These are phyloP conservation scores for Fusarium circinatum DNA, from an alignment of 2,329 filamentous ascomycete species.

Conservation along the genomic window DNA sequence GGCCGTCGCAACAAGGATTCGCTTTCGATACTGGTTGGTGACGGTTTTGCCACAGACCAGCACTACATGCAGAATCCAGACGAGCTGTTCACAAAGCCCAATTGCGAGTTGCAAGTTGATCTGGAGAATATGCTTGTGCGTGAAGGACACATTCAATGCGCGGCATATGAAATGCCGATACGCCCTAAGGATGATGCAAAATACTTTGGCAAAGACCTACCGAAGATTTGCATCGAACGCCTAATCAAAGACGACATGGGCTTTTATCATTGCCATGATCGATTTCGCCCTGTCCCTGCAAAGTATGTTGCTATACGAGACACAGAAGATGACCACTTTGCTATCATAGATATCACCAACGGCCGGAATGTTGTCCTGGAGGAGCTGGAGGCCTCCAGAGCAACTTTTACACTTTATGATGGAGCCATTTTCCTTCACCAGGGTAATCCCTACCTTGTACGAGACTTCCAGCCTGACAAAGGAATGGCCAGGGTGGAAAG, in stretches of 20 bases:
- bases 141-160: constrained; percentile 95
- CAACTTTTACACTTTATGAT: constrained; percentile 95
- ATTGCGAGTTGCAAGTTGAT: constrained; percentile 89
- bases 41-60: constrained; percentile 90
- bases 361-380: constrained; percentile 87
- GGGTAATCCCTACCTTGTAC: constrained; percentile 90
- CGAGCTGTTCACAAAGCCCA: constrained; percentile 91
- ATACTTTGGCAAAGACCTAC: constrained; percentile 83
- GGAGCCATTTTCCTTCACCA: constrained; percentile 97
- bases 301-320: constrained; percentile 88
- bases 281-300: constrained; percentile 87
- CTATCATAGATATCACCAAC: constrained; percentile 88
- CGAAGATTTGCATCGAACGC: constrained; percentile 76
- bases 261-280: constrained; percentile 89
- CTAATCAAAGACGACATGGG: constrained; percentile 79
- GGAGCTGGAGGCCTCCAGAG: constrained; percentile 94
- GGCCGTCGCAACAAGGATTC: constrained; percentile 94
- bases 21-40: constrained; percentile 87
- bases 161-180: constrained; percentile 94
- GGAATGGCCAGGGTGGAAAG: constrained; percentile 87
- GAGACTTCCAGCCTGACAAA: constrained; percentile 83
- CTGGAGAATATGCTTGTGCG: constrained; percentile 90
- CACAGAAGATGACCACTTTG: constrained; percentile 89
- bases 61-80: constrained; percentile 97
- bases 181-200: constrained; percentile 75